A percentile compares a stretch with the other conserved stretches of the same genome.
Evolutionary conservation across 1,284 basidiomycete genomes (phyloP).

Genomic region (Cystobasidium slooffiae): DNA sequence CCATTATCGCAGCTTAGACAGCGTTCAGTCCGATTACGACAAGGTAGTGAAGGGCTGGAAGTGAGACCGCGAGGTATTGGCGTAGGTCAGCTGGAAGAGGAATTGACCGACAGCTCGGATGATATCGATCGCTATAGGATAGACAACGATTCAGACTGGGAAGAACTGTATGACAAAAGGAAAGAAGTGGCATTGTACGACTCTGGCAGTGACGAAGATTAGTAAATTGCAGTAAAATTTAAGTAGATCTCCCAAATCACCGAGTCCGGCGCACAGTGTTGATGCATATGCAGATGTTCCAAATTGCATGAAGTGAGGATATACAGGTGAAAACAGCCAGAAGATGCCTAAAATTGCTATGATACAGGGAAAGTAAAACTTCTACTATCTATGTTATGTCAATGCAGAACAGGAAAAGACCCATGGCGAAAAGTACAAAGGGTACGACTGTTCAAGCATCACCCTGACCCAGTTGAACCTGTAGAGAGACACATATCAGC

Average conservation of each 20-base stretch:
- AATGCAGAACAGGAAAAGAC: too few relatives aligned
- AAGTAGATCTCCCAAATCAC: too few relatives aligned
- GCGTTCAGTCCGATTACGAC: slow-evolving; percentile 23
- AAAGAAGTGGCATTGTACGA: slow-evolving; percentile 24
- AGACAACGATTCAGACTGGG: slow-evolving; percentile 15
- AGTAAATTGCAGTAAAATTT: not conserved
- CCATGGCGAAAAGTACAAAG: too few relatives aligned
- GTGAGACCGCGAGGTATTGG: slow-evolving; percentile 21
- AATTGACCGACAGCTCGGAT: not conserved
- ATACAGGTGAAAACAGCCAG: too few relatives aligned
- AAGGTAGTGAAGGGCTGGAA: slow-evolving; percentile 44
- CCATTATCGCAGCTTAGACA: slow-evolving; percentile 32
- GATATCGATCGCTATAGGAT: not conserved
- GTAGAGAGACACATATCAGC: not conserved
- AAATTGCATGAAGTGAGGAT: too few relatives aligned
- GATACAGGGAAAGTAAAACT: too few relatives aligned
- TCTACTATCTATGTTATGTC: too few relatives aligned
- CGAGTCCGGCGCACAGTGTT: too few relatives aligned
- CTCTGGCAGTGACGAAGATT: slow-evolving; percentile 27
- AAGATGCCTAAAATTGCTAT: too few relatives aligned
- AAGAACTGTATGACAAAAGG: slow-evolving; percentile 29
- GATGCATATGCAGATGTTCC: too few relatives aligned
- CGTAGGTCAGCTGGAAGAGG: not conserved
- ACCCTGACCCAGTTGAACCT: slow-evolving; percentile 17
- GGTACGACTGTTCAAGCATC: not conserved